Conservation (phyloP, 805 yeast genomes). For the Candida ponderosae region DNA sequence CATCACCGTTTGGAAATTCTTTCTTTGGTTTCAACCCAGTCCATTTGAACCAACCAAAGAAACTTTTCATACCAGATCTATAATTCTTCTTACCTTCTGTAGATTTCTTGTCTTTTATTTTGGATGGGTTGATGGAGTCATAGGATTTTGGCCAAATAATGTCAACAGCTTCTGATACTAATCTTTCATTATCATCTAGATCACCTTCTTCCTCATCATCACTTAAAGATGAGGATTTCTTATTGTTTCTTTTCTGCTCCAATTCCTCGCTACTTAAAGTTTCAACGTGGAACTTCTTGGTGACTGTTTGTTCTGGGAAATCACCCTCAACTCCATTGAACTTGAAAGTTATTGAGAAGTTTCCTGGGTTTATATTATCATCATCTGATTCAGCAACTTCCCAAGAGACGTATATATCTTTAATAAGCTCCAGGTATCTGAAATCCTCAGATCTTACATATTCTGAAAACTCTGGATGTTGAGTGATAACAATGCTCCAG, state of each 20-base stretch:
- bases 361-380: slow-evolving; percentile 34
- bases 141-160: slow-evolving; percentile 68
- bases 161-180: slow-evolving; percentile 45
- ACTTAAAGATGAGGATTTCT: slow-evolving; percentile 8
- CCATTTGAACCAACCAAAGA: slow-evolving; percentile 86
- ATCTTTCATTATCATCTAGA: slow-evolving; percentile 46
- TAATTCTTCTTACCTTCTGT: slow-evolving; percentile 54
- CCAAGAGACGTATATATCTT: slow-evolving; percentile 55
- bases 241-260: slow-evolving; percentile 6
- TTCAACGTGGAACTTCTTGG: slow-evolving; percentile 47
- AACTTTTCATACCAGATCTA: slow-evolving; percentile 68
- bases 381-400: slow-evolving; percentile 25
- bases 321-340: slow-evolving; percentile 41
- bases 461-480: slow-evolving; percentile 79
- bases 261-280: slow-evolving; percentile 15
- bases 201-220: slow-evolving; percentile 28
- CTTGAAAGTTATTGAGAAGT: slow-evolving; percentile 52
- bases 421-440: slow-evolving; percentile 60
- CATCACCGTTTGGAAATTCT: slow-evolving; percentile 74
- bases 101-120: slow-evolving; percentile 37
- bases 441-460: slow-evolving; percentile 70
- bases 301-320: slow-evolving; percentile 49
- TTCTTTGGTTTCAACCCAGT: slow-evolving; percentile 72
- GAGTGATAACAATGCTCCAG: slow-evolving; percentile 84
- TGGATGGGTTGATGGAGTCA: slow-evolving; percentile 44